A percentile compares a stretch with the other conserved stretches of the same genome.
phyloP scores from a whole-genome alignment of 2,329 filamentous ascomycete genomes.

The Diatrype stigma region DNA sequence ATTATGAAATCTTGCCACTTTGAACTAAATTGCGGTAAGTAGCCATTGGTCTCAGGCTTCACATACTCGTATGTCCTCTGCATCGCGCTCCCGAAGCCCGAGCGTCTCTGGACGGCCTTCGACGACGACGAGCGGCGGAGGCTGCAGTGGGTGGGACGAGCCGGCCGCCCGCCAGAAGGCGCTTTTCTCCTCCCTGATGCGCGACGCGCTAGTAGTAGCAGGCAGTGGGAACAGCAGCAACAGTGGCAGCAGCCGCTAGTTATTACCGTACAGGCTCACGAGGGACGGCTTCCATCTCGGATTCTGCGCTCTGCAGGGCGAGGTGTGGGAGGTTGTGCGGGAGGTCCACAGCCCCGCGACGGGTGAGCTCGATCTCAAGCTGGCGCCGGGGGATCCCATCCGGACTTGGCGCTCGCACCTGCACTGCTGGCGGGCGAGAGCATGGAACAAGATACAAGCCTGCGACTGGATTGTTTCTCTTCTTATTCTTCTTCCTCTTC shows the following conservation, averaged over 20 bases:
- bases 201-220: slow-evolving; percentile 6
- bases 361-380: slow-evolving; percentile 13
- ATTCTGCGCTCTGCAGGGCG: slow-evolving; percentile 18
- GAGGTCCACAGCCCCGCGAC: slow-evolving; percentile 17
- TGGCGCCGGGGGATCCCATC: neutral
- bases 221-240: no score
- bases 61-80: no score
- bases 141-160: slow-evolving; percentile 17
- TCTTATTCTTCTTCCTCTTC: no score
- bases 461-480: neutral
- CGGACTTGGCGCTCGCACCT: neutral
- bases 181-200: slow-evolving; percentile 17
- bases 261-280: slow-evolving; percentile 12
- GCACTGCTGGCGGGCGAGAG: neutral
- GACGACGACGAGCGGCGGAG: slow-evolving; percentile 16
- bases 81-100: slow-evolving; percentile 18
- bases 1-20: no score
- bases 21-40: no score
- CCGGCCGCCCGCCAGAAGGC: slow-evolving; percentile 16
- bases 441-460: neutral
- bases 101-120: slow-evolving; percentile 11
- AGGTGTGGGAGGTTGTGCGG: slow-evolving; percentile 17
- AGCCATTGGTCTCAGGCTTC: no score
- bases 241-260: neutral
- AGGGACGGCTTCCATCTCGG: slow-evolving; percentile 22